Evolutionary conservation across 192 early-diverging fungal species (phyloP).

Genomic region (Coemansia sp.): DNA sequence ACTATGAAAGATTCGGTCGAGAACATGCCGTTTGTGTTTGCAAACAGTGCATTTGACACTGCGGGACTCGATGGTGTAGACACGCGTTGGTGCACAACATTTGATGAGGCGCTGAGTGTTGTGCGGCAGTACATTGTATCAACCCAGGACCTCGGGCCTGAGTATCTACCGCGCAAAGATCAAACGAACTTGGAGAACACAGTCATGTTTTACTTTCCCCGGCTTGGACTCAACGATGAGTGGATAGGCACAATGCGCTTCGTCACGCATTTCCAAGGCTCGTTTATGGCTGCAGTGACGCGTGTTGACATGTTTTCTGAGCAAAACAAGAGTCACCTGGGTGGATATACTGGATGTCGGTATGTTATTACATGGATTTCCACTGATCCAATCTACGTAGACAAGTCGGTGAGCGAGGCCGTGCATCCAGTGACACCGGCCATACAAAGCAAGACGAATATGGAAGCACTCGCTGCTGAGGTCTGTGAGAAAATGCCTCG

Average conservation of each 20-base stretch:
- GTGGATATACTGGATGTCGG: constrained; percentile 1
- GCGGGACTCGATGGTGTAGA: neutral
- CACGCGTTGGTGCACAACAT: constrained; percentile 9
- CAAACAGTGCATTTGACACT: neutral
- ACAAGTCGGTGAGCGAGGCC: neutral
- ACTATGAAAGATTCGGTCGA: neutral
- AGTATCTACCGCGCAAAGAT: constrained; percentile 1
- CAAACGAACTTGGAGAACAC: neutral
- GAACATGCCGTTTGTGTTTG: constrained; percentile 9
- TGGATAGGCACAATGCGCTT: constrained; percentile 12
- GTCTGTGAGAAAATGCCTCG: neutral
- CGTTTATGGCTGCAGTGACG: constrained; percentile 21
- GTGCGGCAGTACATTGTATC: constrained; percentile 4
- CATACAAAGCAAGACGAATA: neutral
- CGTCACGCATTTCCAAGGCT: constrained; percentile 14
- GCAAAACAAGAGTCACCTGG: neutral
- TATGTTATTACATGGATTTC: constrained; percentile 24
- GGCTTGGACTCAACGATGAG: constrained; percentile 5
- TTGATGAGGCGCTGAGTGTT: constrained; percentile 4
- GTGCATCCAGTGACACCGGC: neutral
- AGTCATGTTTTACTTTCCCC: constrained; percentile 20
- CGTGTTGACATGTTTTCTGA: constrained; percentile 13
- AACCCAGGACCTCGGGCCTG: neutral
- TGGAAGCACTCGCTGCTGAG: neutral
- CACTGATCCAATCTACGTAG: constrained; percentile 23